Percentiles rank a stretch among this genome's conserved stretches.
Evolutionary conservation across 805 yeast genomes (phyloP).

Genomic region (baker's yeast (Saccharomyces cerevisiae)): DNA sequence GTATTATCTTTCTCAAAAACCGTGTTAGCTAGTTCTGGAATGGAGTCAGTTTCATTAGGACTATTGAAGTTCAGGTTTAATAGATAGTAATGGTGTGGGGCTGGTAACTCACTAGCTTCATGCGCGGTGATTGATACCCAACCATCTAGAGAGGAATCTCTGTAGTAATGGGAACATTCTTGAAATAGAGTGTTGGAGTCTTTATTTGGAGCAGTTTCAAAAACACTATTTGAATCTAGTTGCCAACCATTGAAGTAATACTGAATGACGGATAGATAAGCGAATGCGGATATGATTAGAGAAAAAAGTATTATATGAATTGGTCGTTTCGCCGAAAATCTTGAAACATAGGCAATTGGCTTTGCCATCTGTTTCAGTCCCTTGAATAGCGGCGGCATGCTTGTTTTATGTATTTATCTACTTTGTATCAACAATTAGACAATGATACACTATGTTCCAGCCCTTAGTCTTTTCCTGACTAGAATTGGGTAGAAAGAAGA

Average conservation of each 20-base stretch:
- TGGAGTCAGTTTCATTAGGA: conserved; percentile 4
- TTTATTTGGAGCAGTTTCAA: conserved; percentile 10
- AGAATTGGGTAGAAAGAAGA: neutral
- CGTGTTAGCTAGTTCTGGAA: conserved; percentile 27
- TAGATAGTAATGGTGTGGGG: conserved; percentile 26
- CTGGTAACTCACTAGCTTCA: conserved; percentile 11
- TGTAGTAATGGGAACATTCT: conserved; percentile 24
- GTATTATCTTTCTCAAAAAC: conserved; percentile 18
- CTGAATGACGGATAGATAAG: conserved; percentile 68
- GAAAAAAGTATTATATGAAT: conserved; percentile 74
- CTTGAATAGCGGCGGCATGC: conserved; percentile 23
- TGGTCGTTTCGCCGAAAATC: conserved; percentile 67
- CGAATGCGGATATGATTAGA: conserved; percentile 66
- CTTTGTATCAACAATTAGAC: neutral
- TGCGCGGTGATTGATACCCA: conserved; percentile 17
- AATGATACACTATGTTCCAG: neutral
- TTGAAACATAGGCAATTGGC: conserved; percentile 40
- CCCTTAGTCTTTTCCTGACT: conserved; percentile 1
- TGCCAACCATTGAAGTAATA: conserved; percentile 44
- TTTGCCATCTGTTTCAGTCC: conserved; percentile 29
- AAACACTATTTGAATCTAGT: conserved; percentile 20
- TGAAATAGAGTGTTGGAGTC: conserved; percentile 16
- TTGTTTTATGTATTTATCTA: neutral
- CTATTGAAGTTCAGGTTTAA: conserved; percentile 23
- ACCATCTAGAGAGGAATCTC: conserved; percentile 10